Evolutionary conservation across 345 rosid genomes (phyloP), one percentile per base, ranked within the genome.

Genomic region (Populus davidiana): DNA sequence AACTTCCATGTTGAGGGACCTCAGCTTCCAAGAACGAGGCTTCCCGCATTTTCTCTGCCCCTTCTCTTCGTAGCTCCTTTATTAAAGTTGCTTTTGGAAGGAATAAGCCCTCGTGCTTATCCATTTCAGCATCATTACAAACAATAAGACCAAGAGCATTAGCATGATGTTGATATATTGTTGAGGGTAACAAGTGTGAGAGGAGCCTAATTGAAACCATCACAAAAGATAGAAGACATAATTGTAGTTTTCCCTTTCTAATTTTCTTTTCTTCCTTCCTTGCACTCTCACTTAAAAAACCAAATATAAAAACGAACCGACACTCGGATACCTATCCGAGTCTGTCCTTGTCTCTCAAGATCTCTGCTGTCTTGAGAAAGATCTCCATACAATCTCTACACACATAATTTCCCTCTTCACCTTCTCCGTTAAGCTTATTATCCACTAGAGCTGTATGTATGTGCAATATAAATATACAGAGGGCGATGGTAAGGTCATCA

Each of bases 401-500:
- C 17, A 18, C 18, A 47, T 12, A 47, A 47, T 47, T 25, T 11
- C 64, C 64, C 11, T n/a, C 29, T 4, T n/a, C 29, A 23, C 29
- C 29, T 52, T 52, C 59, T 52, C n/a, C 7, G 59, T 20, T 52
- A 52, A 52, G 23, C 23, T 52, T 52, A 18, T 52, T 52, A 20
- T 52, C 20, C 59, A 2, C 59, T 52, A 52, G 59, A 52, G 23
- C n/a, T 10, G 3, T 8, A 56, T 59, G 29, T n/a, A 4, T 1
- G 5, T 59, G 64, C 64, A 59, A 23, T 59, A 4, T 23, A 23
- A 59, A 23, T 23, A 20, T 4, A 59, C 29, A 23, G 64, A 59
- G 29, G 29, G 75, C 75, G 82, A 84, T 86, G 94, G 89, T 70
- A 77, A 84, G 89, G 85, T 76, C 71, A 12, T 44, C 79, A 5